phyloP scores from a whole-genome alignment of 2,329 filamentous ascomycete genomes.

The Neocucurbitaria cava region DNA sequence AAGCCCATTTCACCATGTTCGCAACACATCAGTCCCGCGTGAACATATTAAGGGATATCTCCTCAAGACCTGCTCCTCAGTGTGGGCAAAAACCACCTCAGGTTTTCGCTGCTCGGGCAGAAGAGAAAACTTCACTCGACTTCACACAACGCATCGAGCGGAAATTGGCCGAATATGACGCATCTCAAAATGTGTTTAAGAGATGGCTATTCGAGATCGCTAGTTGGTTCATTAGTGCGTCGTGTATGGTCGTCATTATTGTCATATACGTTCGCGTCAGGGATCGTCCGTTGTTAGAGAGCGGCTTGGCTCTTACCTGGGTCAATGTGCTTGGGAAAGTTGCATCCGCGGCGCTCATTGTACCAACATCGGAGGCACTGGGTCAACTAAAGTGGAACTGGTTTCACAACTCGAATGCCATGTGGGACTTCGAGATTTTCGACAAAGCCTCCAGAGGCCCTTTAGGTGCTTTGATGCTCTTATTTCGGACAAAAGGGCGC shows the following conservation, averaged over 20 bases:
- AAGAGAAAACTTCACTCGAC: constrained; percentile 12
- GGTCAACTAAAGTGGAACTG: constrained; percentile 40
- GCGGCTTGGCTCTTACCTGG: no score
- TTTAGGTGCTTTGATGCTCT: constrained; percentile 15
- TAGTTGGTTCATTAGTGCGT: constrained; percentile 36
- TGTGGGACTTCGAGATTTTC: constrained; percentile 43
- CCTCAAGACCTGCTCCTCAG: no score
- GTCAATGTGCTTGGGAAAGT: constrained; percentile 22
- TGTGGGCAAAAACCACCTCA: not conserved
- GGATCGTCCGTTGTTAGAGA: no score
- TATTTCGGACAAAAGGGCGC: constrained; percentile 18
- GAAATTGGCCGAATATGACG: constrained; percentile 31
- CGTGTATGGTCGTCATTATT: constrained; percentile 30
- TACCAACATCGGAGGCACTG: constrained; percentile 32
- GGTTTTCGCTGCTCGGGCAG: constrained; percentile 10
- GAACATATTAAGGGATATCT: no score
- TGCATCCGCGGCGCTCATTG: constrained; percentile 24
- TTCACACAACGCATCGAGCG: constrained; percentile 27
- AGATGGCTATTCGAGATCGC: constrained; percentile 41
- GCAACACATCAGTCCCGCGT: no score
- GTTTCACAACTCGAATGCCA: constrained; percentile 18
- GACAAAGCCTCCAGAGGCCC: constrained; percentile 28
- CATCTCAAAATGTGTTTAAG: constrained; percentile 22
- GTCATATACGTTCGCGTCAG: no score
- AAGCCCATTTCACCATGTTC: no score